Percentiles rank a stretch among this genome's conserved stretches.
phyloP scores from a whole-genome alignment of 2,329 filamentous ascomycete genomes.

The Botrytis sinoallii region DNA sequence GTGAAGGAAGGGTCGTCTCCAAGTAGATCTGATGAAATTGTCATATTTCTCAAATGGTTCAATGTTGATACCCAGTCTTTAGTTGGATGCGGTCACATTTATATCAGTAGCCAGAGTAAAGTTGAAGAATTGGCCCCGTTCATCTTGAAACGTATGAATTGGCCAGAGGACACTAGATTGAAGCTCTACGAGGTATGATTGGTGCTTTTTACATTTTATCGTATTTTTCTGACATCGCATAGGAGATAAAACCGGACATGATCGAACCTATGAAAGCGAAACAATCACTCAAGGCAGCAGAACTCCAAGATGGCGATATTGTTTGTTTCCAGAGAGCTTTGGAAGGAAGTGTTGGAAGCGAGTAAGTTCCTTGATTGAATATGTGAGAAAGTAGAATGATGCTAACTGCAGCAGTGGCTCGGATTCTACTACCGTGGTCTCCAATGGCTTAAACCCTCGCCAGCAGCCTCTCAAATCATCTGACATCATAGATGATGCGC shows the following conservation, averaged over 20 bases:
- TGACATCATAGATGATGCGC: conserved; percentile 60
- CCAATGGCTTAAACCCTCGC: conserved; percentile 4
- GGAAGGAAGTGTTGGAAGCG: conserved; percentile 54
- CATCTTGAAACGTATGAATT: conserved; percentile 81
- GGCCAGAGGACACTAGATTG: conserved; percentile 70
- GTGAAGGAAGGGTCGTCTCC: conserved; percentile 55
- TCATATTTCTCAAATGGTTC: conserved; percentile 92
- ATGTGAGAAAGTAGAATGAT: not conserved
- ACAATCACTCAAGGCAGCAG: conserved; percentile 81
- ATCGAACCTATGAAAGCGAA: conserved; percentile 93
- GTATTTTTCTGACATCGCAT: conserved; percentile 27
- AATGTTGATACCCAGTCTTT: conserved; percentile 74
- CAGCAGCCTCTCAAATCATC: conserved; percentile 23
- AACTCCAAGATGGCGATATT: conserved; percentile 96
- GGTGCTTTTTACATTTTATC: not conserved
- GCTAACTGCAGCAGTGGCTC: not conserved
- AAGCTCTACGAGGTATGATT: conserved; percentile 70
- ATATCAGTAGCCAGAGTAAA: conserved; percentile 83
- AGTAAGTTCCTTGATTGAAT: conserved; percentile 2
- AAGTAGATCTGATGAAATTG: conserved; percentile 59
- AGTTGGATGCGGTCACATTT: conserved; percentile 75
- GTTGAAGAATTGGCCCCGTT: conserved; percentile 77
- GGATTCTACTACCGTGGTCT: not conserved
- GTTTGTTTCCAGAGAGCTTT: conserved; percentile 79
- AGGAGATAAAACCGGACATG: conserved; percentile 97